Base-by-base conservation (phyloP, 2,329 filamentous ascomycete genomes). In the Clathrospora elynae region DNA sequence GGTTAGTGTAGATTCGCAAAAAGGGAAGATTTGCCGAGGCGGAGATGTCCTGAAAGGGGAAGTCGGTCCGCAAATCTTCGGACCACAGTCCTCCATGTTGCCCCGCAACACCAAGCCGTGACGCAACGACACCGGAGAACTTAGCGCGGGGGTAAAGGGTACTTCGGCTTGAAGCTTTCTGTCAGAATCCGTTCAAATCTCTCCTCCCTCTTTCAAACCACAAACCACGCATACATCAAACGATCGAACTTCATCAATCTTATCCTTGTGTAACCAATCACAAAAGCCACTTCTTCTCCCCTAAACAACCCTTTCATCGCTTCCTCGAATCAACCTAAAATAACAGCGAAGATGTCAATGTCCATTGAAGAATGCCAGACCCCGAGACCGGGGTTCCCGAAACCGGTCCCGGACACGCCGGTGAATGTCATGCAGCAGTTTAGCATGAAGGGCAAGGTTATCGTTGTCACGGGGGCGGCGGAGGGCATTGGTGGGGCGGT, bases 401-500 rank as follows among this genome's bases (percentile, higher is more conserved):
- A 57, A 23, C 55, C 61, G 3, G 44, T 59, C 5, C 65, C 64
- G 0, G 32, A 55, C 18, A 65, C 52, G 4, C 62, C 64, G 2
- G 46, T 19, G 24, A 66, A 67, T 32, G 62, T 68, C 16, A 28
- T 66, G 22, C 45, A 63, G 20, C 65, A 68, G 39, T 61, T 68
- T 49, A 55, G 53, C 42, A 59, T 67, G 53, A 57, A 68, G 33
- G 70, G 64, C 51, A 72, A 72, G 53, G 68, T 73, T 9, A 65
- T 71, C 11, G 59, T 75, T 18, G 63, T 76, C 10, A 75, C 70
- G 1, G 73, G 73, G 17, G 73, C 72, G 5, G 71, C 71, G 2
- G 73, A 83, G 53, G 83, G 83, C 45, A 81, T 86, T 51, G 84
- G 84, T 5, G 51, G 55, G 1, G 64, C 66, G 1, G 64, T 71